Percentiles rank a stretch among this genome's conserved stretches.
Conservation (phyloP, 2,329 filamentous ascomycete species). For the Chrysoporthe austroafricana region DNA sequence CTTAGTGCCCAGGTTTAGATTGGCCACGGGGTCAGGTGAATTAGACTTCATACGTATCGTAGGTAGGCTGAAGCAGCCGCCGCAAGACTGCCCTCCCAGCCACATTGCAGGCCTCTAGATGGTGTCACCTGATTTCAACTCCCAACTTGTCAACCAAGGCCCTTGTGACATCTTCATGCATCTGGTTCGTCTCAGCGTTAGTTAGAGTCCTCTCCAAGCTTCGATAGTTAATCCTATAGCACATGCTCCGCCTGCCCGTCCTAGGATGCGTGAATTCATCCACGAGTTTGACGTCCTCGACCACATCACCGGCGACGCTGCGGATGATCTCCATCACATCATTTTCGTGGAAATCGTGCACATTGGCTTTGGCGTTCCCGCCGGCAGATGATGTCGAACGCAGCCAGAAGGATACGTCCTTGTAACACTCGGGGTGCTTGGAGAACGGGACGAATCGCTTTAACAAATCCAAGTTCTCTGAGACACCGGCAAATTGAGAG, state of each 20-base stretch:
- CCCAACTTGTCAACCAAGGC: conserved; percentile 72
- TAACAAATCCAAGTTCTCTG: conserved; percentile 52
- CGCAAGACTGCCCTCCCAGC: neutral
- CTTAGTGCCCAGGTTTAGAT: neutral
- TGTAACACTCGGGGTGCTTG: conserved; percentile 85
- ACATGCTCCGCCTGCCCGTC: conserved; percentile 80
- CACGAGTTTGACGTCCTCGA: conserved; percentile 83
- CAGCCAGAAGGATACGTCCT: conserved; percentile 96
- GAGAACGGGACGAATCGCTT: conserved; percentile 83
- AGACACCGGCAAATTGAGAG: conserved; percentile 75
- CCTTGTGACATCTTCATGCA: conserved; percentile 71
- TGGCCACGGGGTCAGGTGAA: neutral
- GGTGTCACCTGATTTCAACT: conserved; percentile 73
- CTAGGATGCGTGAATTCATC: conserved; percentile 91
- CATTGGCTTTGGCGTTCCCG: conserved; percentile 47
- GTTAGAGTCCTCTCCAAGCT: conserved; percentile 90
- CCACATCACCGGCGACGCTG: conserved; percentile 76
- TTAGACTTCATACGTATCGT: neutral
- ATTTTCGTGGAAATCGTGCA: conserved; percentile 79
- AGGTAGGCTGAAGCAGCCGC: neutral
- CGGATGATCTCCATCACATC: conserved; percentile 96
- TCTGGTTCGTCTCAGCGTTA: conserved; percentile 74
- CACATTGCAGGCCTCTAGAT: neutral
- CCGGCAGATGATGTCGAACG: conserved; percentile 49
- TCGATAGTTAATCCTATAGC: conserved; percentile 92